A percentile compares a stretch with the other conserved stretches of the same genome.
Conservation (phyloP, 768 basidiomycete genomes). For the Lactifluus echinatus region DNA sequence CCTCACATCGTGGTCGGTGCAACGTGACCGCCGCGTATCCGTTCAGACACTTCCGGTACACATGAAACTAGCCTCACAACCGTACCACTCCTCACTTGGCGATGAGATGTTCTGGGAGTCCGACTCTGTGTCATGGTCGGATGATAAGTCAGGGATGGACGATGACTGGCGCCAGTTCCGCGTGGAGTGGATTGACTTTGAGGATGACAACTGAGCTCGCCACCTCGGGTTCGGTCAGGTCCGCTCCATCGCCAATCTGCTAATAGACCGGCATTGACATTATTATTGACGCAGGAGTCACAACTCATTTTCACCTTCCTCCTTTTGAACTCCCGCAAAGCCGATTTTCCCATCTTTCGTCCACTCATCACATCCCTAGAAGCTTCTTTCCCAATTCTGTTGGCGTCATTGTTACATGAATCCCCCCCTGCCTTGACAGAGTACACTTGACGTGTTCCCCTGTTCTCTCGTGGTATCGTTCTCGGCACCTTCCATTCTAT, state of each 20-base stretch:
- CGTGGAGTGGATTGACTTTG: slow-evolving; percentile 18
- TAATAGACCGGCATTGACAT: no score
- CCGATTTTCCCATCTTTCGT: neutral
- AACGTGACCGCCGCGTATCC: neutral
- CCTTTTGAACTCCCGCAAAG: neutral
- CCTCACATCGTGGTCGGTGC: neutral
- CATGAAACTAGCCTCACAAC: neutral
- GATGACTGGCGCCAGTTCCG: slow-evolving; percentile 17
- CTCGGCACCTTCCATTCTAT: neutral
- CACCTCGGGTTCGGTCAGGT: neutral
- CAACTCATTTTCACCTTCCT: neutral
- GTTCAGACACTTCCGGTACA: neutral
- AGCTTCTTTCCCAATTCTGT: neutral
- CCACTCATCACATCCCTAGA: slow-evolving; percentile 1
- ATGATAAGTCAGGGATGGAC: slow-evolving; percentile 1
- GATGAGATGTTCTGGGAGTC: slow-evolving; percentile 8
- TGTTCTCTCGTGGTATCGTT: neutral
- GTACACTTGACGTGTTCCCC: slow-evolving; percentile 10
- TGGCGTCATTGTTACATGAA: neutral
- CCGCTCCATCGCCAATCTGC: neutral
- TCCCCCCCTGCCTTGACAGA: neutral
- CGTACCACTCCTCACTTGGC: neutral
- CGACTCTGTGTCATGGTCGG: neutral
- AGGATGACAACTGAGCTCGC: neutral
- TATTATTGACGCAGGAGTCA: neutral